Conservation (phyloP, 345 rosid species). For the Raphanus raphanistrum region DNA sequence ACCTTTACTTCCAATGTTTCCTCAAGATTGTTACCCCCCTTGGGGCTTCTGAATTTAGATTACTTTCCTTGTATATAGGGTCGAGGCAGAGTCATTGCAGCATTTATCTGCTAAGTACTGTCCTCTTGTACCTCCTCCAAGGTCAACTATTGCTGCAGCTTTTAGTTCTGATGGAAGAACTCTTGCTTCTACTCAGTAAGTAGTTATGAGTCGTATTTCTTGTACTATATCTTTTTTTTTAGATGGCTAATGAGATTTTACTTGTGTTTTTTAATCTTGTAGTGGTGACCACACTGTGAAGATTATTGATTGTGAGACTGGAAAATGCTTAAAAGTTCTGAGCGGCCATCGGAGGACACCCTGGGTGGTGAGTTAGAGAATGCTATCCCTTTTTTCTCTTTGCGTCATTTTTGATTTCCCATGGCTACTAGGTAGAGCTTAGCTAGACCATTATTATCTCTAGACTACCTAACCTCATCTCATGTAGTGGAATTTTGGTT, state of each 20-base stretch:
- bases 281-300: slow-evolving; percentile 98
- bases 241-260: too few species aligned
- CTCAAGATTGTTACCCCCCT: neutral
- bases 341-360: slow-evolving; percentile 95
- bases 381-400: neutral
- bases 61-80: slow-evolving; percentile 54
- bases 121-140: slow-evolving; percentile 84
- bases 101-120: slow-evolving; percentile 91
- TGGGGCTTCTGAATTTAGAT: neutral
- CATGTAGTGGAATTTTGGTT: neutral
- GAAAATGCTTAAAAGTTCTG: slow-evolving; percentile 88
- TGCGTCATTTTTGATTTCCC: neutral
- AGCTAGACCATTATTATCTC: neutral
- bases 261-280: too few species aligned
- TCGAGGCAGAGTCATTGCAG: slow-evolving; percentile 77
- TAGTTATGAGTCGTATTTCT: neutral
- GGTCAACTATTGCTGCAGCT: slow-evolving; percentile 98
- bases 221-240: neutral
- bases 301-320: slow-evolving; percentile 85
- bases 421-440: neutral
- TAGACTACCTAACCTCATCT: neutral
- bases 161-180: slow-evolving; percentile 89
- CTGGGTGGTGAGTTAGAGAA: slow-evolving; percentile 83
- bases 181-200: slow-evolving; percentile 92
- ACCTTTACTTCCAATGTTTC: neutral